Evolutionary conservation across 139 green algal species (phyloP).

Genomic region (Micractinium conductrix): DNA sequence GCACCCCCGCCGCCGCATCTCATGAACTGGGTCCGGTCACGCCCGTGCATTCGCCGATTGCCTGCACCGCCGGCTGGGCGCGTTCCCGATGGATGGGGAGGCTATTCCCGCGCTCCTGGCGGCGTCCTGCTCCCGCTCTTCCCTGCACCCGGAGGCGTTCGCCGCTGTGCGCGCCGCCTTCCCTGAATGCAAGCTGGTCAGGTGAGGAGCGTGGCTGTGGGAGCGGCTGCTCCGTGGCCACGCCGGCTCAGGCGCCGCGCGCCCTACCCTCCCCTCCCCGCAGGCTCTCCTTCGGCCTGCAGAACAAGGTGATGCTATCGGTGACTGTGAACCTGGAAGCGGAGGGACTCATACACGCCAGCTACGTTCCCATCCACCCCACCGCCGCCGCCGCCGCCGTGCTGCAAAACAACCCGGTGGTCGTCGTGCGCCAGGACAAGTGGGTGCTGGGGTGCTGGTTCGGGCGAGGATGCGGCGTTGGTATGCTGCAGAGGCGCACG

Average conservation of each 20-base stretch:
- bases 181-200: conserved; percentile 6
- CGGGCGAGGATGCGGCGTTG: too few species aligned
- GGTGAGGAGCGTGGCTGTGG: not conserved
- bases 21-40: too few species aligned
- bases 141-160: not conserved
- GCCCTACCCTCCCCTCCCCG: not conserved
- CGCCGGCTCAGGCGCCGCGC: too few species aligned
- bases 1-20: too few species aligned
- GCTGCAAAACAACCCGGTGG: conserved; percentile 26
- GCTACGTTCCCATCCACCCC: conserved; percentile 39
- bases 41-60: too few species aligned
- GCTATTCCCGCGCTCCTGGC: too few species aligned
- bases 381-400: conserved; percentile 28
- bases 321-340: conserved; percentile 8
- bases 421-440: conserved; percentile 25
- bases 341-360: conserved; percentile 1
- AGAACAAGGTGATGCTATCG: conserved; percentile 40
- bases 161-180: conserved; percentile 1
- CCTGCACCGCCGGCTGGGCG: too few species aligned
- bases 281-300: conserved; percentile 35
- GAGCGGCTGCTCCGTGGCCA: not conserved
- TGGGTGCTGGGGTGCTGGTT: not conserved
- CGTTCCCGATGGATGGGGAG: too few species aligned
- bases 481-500: too few species aligned
- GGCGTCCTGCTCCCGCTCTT: not conserved